phyloP scores from a whole-genome alignment of 108 stramenopile species.

The Cylindrotheca fusiformis region DNA sequence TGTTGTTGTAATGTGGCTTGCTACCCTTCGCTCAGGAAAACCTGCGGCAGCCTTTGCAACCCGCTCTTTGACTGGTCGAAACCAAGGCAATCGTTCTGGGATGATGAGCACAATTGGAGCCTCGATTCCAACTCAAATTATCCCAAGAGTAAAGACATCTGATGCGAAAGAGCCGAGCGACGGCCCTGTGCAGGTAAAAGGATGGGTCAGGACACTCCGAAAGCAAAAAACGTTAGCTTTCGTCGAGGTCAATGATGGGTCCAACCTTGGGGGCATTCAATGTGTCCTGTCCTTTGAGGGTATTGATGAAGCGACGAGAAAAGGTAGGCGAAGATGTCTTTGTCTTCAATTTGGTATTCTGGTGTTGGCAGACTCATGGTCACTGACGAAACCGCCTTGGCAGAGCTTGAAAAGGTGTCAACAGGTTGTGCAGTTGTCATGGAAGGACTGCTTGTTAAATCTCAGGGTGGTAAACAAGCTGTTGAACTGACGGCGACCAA shows the following conservation, averaged over 20 bases:
- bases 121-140: too few relatives aligned
- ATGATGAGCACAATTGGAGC: too few relatives aligned
- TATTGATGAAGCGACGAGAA: conserved; percentile 60
- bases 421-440: conserved; percentile 93
- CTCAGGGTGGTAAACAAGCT: conserved; percentile 89
- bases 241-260: conserved; percentile 98
- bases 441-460: conserved; percentile 70
- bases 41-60: too few relatives aligned
- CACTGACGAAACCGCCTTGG: neutral
- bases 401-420: conserved; percentile 81
- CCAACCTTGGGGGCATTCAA: conserved; percentile 89
- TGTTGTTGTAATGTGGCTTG: too few relatives aligned
- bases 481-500: conserved; percentile 84
- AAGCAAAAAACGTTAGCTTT: conserved; percentile 97
- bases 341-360: too few relatives aligned
- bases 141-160: conserved; percentile 66
- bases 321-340: conserved; percentile 55
- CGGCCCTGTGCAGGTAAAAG: conserved; percentile 81
- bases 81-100: too few relatives aligned
- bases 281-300: conserved; percentile 74
- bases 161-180: conserved; percentile 66
- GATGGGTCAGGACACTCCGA: conserved; percentile 97
- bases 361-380: too few relatives aligned
- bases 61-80: too few relatives aligned
- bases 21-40: too few relatives aligned